Percentiles rank a stretch among this genome's conserved stretches.
Conservation (phyloP, 768 basidiomycete genomes). For the Termitomyces sp. region DNA sequence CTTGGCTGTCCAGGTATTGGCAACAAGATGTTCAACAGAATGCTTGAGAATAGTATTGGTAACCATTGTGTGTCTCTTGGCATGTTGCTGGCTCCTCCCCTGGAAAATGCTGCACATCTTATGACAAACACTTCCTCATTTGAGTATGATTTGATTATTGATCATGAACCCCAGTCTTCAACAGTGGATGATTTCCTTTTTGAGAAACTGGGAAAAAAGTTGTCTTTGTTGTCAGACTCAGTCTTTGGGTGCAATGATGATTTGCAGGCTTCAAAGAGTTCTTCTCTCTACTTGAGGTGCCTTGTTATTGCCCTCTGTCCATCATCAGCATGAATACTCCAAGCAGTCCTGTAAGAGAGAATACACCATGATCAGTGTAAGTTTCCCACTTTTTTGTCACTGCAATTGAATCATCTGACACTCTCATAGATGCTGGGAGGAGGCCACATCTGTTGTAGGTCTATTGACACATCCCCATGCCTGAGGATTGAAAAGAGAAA, state of each 20-base stretch:
- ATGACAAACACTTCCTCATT: conserved; percentile 36
- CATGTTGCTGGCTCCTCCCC: conserved; percentile 64
- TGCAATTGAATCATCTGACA: not conserved
- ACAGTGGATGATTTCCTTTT: conserved; percentile 31
- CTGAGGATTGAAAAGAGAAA: conserved; percentile 61
- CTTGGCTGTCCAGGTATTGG: conserved; percentile 70
- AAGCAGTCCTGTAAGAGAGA: conserved; percentile 54
- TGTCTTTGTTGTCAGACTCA: conserved; percentile 50
- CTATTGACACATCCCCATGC: conserved; percentile 70
- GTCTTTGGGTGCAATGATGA: conserved; percentile 47
- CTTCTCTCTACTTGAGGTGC: conserved; percentile 38
- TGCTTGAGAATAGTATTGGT: conserved; percentile 10
- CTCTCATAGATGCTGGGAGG: conserved; percentile 70
- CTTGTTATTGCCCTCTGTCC: conserved; percentile 61
- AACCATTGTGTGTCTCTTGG: conserved; percentile 51
- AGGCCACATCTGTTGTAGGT: conserved; percentile 64
- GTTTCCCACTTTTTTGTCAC: conserved; percentile 16
- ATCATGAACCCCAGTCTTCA: conserved; percentile 37
- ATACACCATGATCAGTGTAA: conserved; percentile 78
- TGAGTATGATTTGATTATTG: conserved; percentile 68
- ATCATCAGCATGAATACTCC: conserved; percentile 45
- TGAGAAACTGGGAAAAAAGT: conserved; percentile 52
- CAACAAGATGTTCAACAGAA: conserved; percentile 81
- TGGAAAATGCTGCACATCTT: conserved; percentile 31
- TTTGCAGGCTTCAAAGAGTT: conserved; percentile 24